Evolutionary conservation across 1,284 basidiomycete species (phyloP), one percentile per base, ranked within the genome.

Genomic region (Ceratobasidium sp.): DNA sequence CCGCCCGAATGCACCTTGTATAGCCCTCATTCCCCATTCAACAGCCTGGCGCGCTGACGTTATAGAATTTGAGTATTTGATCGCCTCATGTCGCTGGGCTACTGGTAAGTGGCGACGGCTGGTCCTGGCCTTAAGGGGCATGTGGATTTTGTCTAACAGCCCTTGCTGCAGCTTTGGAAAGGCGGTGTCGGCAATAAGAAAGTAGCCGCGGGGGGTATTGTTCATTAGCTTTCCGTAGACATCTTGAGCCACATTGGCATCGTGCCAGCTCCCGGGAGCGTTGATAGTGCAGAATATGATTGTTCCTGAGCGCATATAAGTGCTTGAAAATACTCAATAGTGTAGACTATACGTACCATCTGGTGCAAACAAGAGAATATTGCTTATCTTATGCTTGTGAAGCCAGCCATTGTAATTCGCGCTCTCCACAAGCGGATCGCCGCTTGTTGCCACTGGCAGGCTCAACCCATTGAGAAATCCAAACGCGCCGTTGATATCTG

Each of bases 391-490:
- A 76, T 89, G 87, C 0, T 81, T 83, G 60, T 83, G 82, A 0
- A 85, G 67, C 87, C 87, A 89, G 0, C 87, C 85, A 83, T 88
- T 88, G 77, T 84, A 88, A 5, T 85, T 88, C 0, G 84, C 83
- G 82, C 88, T 88, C 78, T 88, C 85, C 2, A 87, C 81, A 13
- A 86, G 84, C 0, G 79, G 77, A 80, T 89, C 84, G 47, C 75
- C 76, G 0, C 82, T 81, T 1, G 64, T 69, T 15, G 79, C 78
- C 0, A 80, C 77, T 0, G 79, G 77, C 2, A 84, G 64, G 39
- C 83, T 83, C 2, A 84, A 65, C 0, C 83, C 83, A 76, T 84
- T 81, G 1, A 83, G 65, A 35, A 71, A 79, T 6, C 83, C 85
- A 81, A 88, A 86, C 5, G 85, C 86, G 0, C 86, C 85, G 6